These are phyloP conservation scores for Pluteus cervinus DNA, from an alignment of 768 basidiomycete species.

Conservation along the genomic window DNA sequence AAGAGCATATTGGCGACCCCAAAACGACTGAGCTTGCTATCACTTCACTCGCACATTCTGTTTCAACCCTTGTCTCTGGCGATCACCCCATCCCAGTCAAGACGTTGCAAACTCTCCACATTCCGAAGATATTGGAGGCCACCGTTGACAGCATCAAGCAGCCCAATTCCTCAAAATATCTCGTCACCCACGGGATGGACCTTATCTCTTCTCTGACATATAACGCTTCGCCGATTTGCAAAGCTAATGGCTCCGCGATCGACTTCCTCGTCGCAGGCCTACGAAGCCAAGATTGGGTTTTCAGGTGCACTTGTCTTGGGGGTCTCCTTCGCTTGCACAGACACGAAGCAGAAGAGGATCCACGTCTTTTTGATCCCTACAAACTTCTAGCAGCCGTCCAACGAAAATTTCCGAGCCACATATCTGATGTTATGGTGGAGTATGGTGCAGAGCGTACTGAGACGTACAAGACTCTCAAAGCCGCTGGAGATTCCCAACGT, in stretches of 20 bases:
- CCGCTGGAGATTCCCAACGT: slow-evolving; percentile 37
- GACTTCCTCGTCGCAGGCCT: slow-evolving; percentile 52
- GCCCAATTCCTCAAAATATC: slow-evolving; percentile 31
- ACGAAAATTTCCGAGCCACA: slow-evolving; percentile 37
- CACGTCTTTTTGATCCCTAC: slow-evolving; percentile 40
- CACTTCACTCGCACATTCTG: slow-evolving; percentile 45
- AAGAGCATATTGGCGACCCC: slow-evolving; percentile 45
- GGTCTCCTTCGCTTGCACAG: slow-evolving; percentile 47
- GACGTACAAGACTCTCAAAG: slow-evolving; percentile 33
- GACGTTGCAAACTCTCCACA: slow-evolving; percentile 33
- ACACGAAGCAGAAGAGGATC: slow-evolving; percentile 36
- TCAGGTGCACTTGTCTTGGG: slow-evolving; percentile 44
- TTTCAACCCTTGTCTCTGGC: slow-evolving; percentile 37
- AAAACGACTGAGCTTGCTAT: slow-evolving; percentile 46
- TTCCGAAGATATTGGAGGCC: slow-evolving; percentile 38
- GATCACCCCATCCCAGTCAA: slow-evolving; percentile 31
- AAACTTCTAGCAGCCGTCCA: slow-evolving; percentile 36
- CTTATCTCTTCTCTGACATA: slow-evolving; percentile 38
- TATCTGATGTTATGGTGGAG: slow-evolving; percentile 37
- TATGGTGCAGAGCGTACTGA: slow-evolving; percentile 48
- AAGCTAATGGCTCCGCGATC: slow-evolving; percentile 35
- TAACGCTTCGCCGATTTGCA: slow-evolving; percentile 38
- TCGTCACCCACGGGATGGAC: slow-evolving; percentile 49
- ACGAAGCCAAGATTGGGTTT: slow-evolving; percentile 48
- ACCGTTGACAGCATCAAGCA: slow-evolving; percentile 36